These are phyloP conservation scores for Microcyclospora tardicrescens DNA, from an alignment of 2,329 filamentous ascomycete genomes.

Conservation along the genomic window DNA sequence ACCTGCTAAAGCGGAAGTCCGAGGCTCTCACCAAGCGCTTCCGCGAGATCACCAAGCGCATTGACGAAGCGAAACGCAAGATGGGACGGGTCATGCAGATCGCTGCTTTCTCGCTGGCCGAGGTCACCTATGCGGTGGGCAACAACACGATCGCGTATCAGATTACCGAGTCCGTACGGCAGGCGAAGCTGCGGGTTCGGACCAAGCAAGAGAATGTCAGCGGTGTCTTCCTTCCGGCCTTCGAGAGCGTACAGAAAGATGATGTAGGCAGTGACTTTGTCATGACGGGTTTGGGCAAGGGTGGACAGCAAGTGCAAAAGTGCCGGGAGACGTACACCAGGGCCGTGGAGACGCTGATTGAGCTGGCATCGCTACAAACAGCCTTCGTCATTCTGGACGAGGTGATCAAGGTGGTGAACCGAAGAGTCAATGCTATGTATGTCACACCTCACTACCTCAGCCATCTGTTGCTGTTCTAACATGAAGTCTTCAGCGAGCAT, in stretches of 20 bases:
- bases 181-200: conserved; percentile 80
- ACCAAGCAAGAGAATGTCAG: conserved; percentile 98
- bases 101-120: conserved; percentile 89
- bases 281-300: conserved; percentile 88
- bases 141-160: conserved; percentile 85
- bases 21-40: conserved; percentile 83
- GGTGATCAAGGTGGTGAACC: conserved; percentile 97
- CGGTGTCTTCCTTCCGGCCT: conserved; percentile 83
- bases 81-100: conserved; percentile 99
- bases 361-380: conserved; percentile 89
- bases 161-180: conserved; percentile 89
- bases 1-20: conserved; percentile 90
- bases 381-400: conserved; percentile 97
- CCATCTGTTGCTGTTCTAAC: background rate
- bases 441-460: conserved; percentile 18
- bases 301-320: conserved; percentile 89
- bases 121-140: conserved; percentile 93
- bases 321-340: conserved; percentile 92
- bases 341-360: conserved; percentile 89
- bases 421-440: conserved; percentile 92
- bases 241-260: conserved; percentile 81
- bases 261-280: conserved; percentile 82
- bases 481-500: conserved; percentile 47
- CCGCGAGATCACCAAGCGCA: conserved; percentile 84
- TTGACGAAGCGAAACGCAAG: conserved; percentile 97